Conservation (phyloP, 1,284 basidiomycete species). For the Cutaneotrichosporon sp. region DNA sequence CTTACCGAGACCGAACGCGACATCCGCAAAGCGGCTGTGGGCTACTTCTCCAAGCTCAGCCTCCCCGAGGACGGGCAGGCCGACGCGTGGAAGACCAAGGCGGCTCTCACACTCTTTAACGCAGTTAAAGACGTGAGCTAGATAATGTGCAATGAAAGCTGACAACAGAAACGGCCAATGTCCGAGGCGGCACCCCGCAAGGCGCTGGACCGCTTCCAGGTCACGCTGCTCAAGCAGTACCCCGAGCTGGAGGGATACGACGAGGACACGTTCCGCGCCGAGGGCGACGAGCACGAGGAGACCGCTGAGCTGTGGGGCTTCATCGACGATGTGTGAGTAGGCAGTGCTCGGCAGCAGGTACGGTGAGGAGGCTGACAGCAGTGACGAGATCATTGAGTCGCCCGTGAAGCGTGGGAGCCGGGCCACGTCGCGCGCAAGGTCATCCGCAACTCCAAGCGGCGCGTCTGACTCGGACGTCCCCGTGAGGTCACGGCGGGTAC, state of each 20-base stretch:
- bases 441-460: conserved; percentile 8
- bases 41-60: conserved; percentile 75
- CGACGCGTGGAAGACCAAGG: conserved; percentile 64
- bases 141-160: not conserved
- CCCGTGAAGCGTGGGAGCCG: conserved; percentile 18
- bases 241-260: conserved; percentile 65
- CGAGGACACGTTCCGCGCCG: conserved; percentile 60
- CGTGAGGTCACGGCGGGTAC: conserved; percentile 7
- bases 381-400: conserved; percentile 14
- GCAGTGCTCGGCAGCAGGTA: too few relatives aligned
- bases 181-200: conserved; percentile 70
- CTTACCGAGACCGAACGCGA: conserved; percentile 56
- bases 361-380: conserved; percentile 7
- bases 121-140: conserved; percentile 64
- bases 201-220: conserved; percentile 68
- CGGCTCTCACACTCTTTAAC: conserved; percentile 63
- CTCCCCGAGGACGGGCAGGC: conserved; percentile 63
- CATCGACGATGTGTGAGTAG: conserved; percentile 52
- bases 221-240: conserved; percentile 62
- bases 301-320: conserved; percentile 41
- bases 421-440: conserved; percentile 11
- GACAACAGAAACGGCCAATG: conserved; percentile 67
- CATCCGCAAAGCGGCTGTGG: conserved; percentile 75
- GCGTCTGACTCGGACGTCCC: conserved; percentile 23
- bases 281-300: conserved; percentile 31